Base-by-base conservation (phyloP, 208 protist species). In the Acanthamoeba triangularis region DNA sequence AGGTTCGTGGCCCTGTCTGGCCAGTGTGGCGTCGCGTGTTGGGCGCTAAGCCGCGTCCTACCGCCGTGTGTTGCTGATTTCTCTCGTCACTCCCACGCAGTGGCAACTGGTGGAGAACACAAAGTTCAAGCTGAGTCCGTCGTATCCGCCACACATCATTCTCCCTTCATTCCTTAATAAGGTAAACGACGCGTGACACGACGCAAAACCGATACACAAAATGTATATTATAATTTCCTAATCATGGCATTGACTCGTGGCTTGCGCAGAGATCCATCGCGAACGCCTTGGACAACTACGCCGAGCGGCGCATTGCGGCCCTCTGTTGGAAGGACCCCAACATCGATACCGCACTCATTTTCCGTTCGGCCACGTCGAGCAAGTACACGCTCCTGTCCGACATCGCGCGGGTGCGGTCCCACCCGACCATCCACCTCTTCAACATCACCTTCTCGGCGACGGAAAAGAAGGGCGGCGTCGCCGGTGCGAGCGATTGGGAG, bases 81-180 rank as follows among this genome's bases (percentile, higher is more conserved):
- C 25, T 23, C 8, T 67, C 23, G 1, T 23, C 61, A 30, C 25
- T 33, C 16, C 16, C 41, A 30, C 35, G 52, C 33, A 84, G 56
- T 91, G 84, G 84, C 49, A 91, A 69, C 10, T 91, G n/a, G 59
- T 91, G 30, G 84, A 91, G 84, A 91, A 91, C 84, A 69, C 49
- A 8, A 91, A 91, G 56, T 91, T 91, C 59, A 91, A 91, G 41
- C 84, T 91, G 6, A 49, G 56, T 14, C 52, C 84, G 18, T 72
- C 49, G 23, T 91, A 91, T 44, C 84, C 84, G 23, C 84, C 49
- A 10, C 35, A 69, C 30, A 91, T 91, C 84, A 61, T 91, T 30
- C 56, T 91, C 25, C 84, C 84, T 14, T 91, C 84, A 13, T 69
- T 61, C 30, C 23, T 91, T 0, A 69, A 67, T 28, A 91, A 91